Evolutionary conservation across 305 asterid genomes (phyloP).

Genomic region (Andrographis paniculata): DNA sequence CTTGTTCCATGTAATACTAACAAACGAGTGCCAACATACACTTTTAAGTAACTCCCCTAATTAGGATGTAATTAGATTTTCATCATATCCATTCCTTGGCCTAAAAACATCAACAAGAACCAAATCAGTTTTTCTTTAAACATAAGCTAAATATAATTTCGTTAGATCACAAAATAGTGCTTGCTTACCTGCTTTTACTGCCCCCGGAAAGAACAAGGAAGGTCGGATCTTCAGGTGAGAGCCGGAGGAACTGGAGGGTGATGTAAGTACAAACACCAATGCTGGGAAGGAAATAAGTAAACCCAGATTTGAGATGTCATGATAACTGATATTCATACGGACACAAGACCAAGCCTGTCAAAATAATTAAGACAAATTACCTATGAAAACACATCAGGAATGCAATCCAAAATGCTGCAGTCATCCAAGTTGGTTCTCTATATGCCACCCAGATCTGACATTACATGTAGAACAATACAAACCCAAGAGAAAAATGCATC

Average conservation of each 20-base stretch:
- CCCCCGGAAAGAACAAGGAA: conserved; percentile 48
- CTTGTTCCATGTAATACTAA: too few species aligned
- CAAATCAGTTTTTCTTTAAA: too few species aligned
- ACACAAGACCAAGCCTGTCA: too few species aligned
- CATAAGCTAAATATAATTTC: neutral
- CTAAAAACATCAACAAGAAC: conserved; percentile 43
- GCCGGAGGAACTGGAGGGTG: conserved; percentile 48
- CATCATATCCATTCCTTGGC: conserved; percentile 56
- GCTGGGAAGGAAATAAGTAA: too few species aligned
- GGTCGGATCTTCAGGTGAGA: conserved; percentile 48
- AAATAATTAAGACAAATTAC: conserved; percentile 22
- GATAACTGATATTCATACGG: too few species aligned
- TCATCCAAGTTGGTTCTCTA: conserved; percentile 55
- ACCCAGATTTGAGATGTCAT: too few species aligned
- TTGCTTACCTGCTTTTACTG: conserved; percentile 46
- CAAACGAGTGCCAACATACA: too few species aligned
- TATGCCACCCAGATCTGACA: conserved; percentile 82
- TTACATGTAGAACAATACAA: conserved; percentile 11
- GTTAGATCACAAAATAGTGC: too few species aligned
- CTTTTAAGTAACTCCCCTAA: too few species aligned
- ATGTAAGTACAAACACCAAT: conserved; percentile 48
- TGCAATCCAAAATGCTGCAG: conserved; percentile 51
- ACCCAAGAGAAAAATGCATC: too few species aligned
- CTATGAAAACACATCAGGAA: conserved; percentile 69
- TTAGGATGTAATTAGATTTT: conserved; percentile 3